phyloP scores from a whole-genome alignment of 2,329 filamentous ascomycete genomes.

The Arthrobotrys entomopaga region DNA sequence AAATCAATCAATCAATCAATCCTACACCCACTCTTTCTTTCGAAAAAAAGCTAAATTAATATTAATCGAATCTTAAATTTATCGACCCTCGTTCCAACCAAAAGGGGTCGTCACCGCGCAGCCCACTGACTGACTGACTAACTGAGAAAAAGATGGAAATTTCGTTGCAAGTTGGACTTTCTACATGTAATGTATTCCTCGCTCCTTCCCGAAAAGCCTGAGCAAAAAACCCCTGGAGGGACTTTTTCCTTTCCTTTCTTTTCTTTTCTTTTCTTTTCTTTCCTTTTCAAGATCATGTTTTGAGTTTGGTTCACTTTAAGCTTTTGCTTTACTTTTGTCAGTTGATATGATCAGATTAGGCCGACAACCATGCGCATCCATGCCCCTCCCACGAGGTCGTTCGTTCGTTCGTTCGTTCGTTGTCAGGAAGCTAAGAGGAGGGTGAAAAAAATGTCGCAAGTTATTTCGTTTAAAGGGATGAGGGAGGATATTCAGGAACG shows the following conservation, averaged over 20 bases:
- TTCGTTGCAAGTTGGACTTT: no score
- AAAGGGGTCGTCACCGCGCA: conserved; percentile 30
- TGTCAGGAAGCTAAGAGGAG: no score
- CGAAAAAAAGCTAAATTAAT: background rate
- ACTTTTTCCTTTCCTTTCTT: no score
- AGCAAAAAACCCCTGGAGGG: conserved; percentile 11
- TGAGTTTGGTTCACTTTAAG: no score
- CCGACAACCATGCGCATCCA: background rate
- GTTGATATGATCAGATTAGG: no score
- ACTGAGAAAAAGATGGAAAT: no score
- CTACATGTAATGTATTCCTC: no score
- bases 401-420: no score
- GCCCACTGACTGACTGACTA: no score
- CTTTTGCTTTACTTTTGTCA: no score
- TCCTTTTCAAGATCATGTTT: no score
- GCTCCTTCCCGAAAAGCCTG: conserved; percentile 54
- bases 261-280: no score
- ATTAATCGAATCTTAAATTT: conserved; percentile 13
- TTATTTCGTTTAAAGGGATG: conserved; percentile 11
- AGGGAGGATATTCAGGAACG: conserved; percentile 19
- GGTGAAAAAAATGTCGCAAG: conserved; percentile 17
- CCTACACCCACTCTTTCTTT: background rate
- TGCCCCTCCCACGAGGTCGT: background rate
- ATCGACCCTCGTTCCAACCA: conserved; percentile 29
- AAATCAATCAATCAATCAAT: conserved; percentile 27